Evolutionary conservation across 495 filamentous ascomycete genomes (phyloP).

Genomic region (Podospora australis): DNA sequence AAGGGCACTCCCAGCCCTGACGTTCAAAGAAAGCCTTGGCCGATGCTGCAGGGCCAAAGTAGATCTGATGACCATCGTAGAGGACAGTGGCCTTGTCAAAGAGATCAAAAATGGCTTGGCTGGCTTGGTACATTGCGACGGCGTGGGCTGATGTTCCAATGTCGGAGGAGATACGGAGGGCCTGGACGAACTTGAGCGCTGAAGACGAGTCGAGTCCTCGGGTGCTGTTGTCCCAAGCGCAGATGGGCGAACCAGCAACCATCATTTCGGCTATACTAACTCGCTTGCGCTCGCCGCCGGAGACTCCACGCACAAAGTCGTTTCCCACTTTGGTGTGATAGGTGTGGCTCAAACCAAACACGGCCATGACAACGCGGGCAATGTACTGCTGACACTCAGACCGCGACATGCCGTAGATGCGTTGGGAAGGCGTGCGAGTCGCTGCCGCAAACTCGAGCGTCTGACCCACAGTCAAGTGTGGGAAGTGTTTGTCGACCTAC

Average conservation of each 20-base stretch:
- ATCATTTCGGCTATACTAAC: slow-evolving; percentile 49
- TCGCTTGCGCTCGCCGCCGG: slow-evolving; percentile 51
- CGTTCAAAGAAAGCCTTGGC: slow-evolving; percentile 54
- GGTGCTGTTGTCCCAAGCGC: slow-evolving; percentile 50
- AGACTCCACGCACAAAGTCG: slow-evolving; percentile 66
- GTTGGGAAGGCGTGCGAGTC: slow-evolving; percentile 64
- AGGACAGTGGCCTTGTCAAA: slow-evolving; percentile 59
- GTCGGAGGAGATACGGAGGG: slow-evolving; percentile 46
- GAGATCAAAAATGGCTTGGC: slow-evolving; percentile 58
- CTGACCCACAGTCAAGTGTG: slow-evolving; percentile 59
- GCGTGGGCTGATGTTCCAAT: slow-evolving; percentile 45
- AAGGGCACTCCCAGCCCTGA: slow-evolving; percentile 58
- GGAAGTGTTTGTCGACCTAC: slow-evolving; percentile 60
- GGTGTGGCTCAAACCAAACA: slow-evolving; percentile 58
- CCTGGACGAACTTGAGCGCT: slow-evolving; percentile 43
- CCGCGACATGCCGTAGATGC: slow-evolving; percentile 54
- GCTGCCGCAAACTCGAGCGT: slow-evolving; percentile 57
- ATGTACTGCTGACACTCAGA: slow-evolving; percentile 60
- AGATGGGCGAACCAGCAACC: slow-evolving; percentile 39
- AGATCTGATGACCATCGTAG: slow-evolving; percentile 61
- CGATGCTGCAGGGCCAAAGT: slow-evolving; percentile 49
- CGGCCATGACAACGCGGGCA: slow-evolving; percentile 61
- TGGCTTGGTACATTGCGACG: slow-evolving; percentile 71
- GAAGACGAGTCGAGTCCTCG: slow-evolving; percentile 48
- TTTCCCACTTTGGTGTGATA: slow-evolving; percentile 77